A percentile compares a stretch with the other conserved stretches of the same genome.
Conservation (phyloP, 352 stramenopile genomes). For the Globisporangium recalcitrans region DNA sequence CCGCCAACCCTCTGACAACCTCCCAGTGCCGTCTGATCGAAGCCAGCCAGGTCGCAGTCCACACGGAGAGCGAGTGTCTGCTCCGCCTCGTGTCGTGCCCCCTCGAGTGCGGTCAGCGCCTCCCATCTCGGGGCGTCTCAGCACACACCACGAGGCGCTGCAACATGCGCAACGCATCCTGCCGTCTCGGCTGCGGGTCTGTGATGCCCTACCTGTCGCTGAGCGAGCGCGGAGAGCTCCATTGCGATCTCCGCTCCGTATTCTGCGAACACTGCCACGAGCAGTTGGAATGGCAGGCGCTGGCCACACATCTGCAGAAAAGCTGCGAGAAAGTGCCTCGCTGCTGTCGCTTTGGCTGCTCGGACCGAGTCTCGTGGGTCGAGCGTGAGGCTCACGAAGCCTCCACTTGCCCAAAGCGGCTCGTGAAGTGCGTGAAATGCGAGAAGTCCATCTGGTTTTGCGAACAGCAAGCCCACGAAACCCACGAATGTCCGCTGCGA, state of each 20-base stretch:
- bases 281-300: slow-evolving; percentile 18
- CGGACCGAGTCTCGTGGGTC: slow-evolving; percentile 18
- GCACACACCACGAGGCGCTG: slow-evolving; percentile 52
- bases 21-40: slow-evolving; percentile 29
- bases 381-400: slow-evolving; percentile 34
- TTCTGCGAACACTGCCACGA: slow-evolving; percentile 56
- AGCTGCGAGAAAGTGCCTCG: slow-evolving; percentile 35
- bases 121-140: slow-evolving; percentile 30
- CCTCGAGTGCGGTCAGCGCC: slow-evolving; percentile 53
- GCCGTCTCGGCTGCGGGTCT: slow-evolving; percentile 51
- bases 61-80: slow-evolving; percentile 35
- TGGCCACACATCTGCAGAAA: slow-evolving; percentile 32
- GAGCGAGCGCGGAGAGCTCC: slow-evolving; percentile 42
- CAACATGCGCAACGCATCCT: slow-evolving; percentile 50
- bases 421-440: slow-evolving; percentile 55
- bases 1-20: background rate
- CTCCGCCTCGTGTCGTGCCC: slow-evolving; percentile 56
- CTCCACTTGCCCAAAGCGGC: slow-evolving; percentile 46
- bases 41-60: slow-evolving; percentile 9
- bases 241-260: slow-evolving; percentile 37
- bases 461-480: slow-evolving; percentile 36
- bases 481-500: slow-evolving; percentile 48
- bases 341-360: slow-evolving; percentile 49
- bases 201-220: slow-evolving; percentile 44
- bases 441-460: slow-evolving; percentile 35